A percentile compares a stretch with the other conserved stretches of the same genome.
phyloP scores from a whole-genome alignment of 495 filamentous ascomycete species.

The Xylaria castorea region DNA sequence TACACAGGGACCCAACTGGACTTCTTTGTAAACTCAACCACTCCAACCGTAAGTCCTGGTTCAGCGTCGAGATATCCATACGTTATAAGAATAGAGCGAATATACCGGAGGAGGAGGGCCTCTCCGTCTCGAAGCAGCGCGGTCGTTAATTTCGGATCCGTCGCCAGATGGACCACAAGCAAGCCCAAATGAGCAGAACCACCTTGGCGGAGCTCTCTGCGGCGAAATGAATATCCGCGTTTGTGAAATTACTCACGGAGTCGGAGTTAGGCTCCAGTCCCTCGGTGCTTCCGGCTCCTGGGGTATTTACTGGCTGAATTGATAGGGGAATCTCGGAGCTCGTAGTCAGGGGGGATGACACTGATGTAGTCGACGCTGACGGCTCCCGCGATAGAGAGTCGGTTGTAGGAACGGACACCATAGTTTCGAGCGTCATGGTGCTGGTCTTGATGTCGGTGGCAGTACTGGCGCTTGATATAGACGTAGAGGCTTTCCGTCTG shows the following conservation, averaged over 20 bases:
- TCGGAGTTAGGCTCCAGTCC: background rate
- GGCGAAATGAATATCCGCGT: too few relatives aligned
- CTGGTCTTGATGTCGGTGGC: background rate
- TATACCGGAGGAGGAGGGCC: background rate
- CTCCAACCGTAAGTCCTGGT: background rate
- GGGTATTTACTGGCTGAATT: background rate
- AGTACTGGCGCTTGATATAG: background rate
- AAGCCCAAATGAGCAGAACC: background rate
- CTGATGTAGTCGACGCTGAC: background rate
- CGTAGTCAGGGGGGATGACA: background rate
- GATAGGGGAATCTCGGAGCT: background rate
- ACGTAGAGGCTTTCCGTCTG: background rate
- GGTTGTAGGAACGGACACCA: background rate
- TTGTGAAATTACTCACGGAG: background rate
- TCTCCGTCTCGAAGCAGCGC: background rate
- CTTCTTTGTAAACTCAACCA: background rate
- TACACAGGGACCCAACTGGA: background rate
- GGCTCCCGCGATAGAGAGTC: background rate
- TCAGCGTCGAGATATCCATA: background rate
- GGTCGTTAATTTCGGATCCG: background rate
- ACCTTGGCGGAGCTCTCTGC: too few relatives aligned
- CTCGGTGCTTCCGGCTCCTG: background rate
- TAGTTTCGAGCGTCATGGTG: background rate
- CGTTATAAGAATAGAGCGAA: background rate
- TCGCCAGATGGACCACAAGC: background rate